These are phyloP conservation scores for Exutisphaerella laricina DNA, from an alignment of 2,329 filamentous ascomycete species.

Conservation along the genomic window DNA sequence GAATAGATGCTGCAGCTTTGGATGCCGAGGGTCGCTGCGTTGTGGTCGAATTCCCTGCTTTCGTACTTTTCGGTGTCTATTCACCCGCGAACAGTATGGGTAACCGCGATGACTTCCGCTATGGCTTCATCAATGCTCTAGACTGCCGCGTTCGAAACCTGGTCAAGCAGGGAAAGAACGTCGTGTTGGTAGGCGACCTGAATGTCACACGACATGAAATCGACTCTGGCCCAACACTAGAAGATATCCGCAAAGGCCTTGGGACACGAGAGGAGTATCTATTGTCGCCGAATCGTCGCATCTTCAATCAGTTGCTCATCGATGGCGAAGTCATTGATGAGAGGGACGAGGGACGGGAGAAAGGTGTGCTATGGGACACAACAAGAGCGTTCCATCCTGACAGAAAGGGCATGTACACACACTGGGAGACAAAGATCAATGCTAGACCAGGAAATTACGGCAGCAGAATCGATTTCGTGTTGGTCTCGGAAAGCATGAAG, in stretches of 20 bases:
- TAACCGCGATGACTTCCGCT: slow-evolving; percentile 72
- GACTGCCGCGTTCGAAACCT: slow-evolving; percentile 84
- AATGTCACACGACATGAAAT: slow-evolving; percentile 68
- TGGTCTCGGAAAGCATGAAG: slow-evolving; percentile 74
- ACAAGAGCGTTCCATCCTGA: slow-evolving; percentile 73
- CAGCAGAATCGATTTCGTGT: slow-evolving; percentile 85
- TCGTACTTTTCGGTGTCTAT: slow-evolving; percentile 89
- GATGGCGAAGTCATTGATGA: slow-evolving; percentile 62
- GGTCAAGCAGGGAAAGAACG: slow-evolving; percentile 69
- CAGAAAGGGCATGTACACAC: slow-evolving; percentile 90
- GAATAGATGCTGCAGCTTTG: slow-evolving; percentile 63
- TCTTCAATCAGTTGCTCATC: slow-evolving; percentile 82
- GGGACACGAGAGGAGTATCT: slow-evolving; percentile 67
- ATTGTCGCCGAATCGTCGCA: slow-evolving; percentile 62
- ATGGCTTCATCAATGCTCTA: slow-evolving; percentile 71
- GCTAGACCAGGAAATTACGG: slow-evolving; percentile 94
- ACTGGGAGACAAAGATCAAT: slow-evolving; percentile 93
- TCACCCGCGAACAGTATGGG: slow-evolving; percentile 86
- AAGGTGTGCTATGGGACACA: slow-evolving; percentile 73
- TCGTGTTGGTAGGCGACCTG: slow-evolving; percentile 80
- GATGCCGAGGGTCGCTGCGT: slow-evolving; percentile 92
- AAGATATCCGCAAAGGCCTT: slow-evolving; percentile 65
- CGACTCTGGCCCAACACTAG: slow-evolving; percentile 70
- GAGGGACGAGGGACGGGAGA: slow-evolving; percentile 63
- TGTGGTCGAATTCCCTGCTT: slow-evolving; percentile 86